Percentiles rank a stretch among this genome's conserved stretches.
These are phyloP conservation scores for Nemania abortiva DNA, from an alignment of 2,329 filamentous ascomycete genomes.

Conservation along the genomic window DNA sequence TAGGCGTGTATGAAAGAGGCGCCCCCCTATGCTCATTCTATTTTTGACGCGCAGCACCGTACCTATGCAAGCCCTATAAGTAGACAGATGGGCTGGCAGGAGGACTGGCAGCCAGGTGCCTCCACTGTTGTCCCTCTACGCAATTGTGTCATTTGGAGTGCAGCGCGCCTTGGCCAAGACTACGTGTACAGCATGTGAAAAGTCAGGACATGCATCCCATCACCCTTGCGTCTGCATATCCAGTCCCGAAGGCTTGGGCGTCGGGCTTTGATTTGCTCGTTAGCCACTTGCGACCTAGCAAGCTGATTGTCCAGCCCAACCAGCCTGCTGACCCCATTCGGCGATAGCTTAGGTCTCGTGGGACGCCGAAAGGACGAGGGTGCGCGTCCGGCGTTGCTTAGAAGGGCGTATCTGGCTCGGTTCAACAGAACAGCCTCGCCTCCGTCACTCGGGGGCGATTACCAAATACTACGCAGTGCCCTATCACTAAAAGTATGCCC, in stretches of 20 bases:
- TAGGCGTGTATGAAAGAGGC: neutral
- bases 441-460: constrained; percentile 5
- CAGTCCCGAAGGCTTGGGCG: constrained; percentile 41
- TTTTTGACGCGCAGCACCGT: constrained; percentile 13
- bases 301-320: constrained; percentile 27
- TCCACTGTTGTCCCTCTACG: neutral
- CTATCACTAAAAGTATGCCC: too few species aligned
- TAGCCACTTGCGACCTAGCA: constrained; percentile 30
- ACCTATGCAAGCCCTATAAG: constrained; percentile 16
- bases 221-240: constrained; percentile 35
- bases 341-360: constrained; percentile 15
- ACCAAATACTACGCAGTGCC: neutral
- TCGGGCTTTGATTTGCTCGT: constrained; percentile 34
- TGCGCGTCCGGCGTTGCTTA: constrained; percentile 19
- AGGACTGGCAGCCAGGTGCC: neutral
- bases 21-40: constrained; percentile 27
- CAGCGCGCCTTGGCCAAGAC: constrained; percentile 21
- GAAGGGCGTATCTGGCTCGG: constrained; percentile 4
- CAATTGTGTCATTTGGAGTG: constrained; percentile 29
- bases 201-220: constrained; percentile 27
- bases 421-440: constrained; percentile 13
- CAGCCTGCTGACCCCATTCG: constrained; percentile 29
- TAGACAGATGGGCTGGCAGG: neutral
- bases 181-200: constrained; percentile 17
- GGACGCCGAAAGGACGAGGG: constrained; percentile 20